A percentile compares a stretch with the other conserved stretches of the same genome.
phyloP scores from a whole-genome alignment of 2,329 filamentous ascomycete species.

The Tolypocladium capitatum region DNA sequence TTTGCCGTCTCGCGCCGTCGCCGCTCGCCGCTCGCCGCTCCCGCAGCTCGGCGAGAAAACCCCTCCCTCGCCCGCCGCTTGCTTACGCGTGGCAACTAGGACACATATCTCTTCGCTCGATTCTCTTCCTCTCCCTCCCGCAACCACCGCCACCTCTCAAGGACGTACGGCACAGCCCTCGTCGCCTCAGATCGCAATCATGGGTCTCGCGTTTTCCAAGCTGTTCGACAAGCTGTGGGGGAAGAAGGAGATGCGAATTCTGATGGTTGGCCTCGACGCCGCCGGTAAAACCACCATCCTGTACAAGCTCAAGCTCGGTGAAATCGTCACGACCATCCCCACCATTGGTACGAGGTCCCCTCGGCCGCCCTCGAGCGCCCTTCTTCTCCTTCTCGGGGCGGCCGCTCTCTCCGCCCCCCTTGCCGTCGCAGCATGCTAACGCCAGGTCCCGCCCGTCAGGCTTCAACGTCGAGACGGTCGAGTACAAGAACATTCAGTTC shows the following conservation, averaged over 20 bases:
- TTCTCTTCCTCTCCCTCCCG: conserved; percentile 6
- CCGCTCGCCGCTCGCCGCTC: conserved; percentile 1
- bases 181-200: conserved; percentile 47
- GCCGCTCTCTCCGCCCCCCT: background rate
- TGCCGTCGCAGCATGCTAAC: background rate
- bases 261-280: conserved; percentile 99
- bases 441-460: conserved; percentile 34
- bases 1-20: background rate
- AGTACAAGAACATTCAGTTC: conserved; percentile 99
- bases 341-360: conserved; percentile 64
- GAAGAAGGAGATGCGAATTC: conserved; percentile 99
- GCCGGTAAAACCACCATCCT: conserved; percentile 99
- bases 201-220: conserved; percentile 98
- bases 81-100: conserved; percentile 18
- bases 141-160: conserved; percentile 3
- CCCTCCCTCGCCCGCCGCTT: conserved; percentile 8
- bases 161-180: conserved; percentile 11
- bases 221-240: conserved; percentile 93
- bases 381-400: background rate
- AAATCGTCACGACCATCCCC: conserved; percentile 97
- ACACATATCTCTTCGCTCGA: conserved; percentile 10
- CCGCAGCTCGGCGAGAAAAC: conserved; percentile 9
- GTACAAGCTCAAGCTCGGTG: conserved; percentile 99
- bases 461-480: conserved; percentile 99
- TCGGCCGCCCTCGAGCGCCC: background rate